Evolutionary conservation across 1,284 basidiomycete species (phyloP), one percentile per base, ranked within the genome.

Genomic region (Vanrija pseudolonga): DNA sequence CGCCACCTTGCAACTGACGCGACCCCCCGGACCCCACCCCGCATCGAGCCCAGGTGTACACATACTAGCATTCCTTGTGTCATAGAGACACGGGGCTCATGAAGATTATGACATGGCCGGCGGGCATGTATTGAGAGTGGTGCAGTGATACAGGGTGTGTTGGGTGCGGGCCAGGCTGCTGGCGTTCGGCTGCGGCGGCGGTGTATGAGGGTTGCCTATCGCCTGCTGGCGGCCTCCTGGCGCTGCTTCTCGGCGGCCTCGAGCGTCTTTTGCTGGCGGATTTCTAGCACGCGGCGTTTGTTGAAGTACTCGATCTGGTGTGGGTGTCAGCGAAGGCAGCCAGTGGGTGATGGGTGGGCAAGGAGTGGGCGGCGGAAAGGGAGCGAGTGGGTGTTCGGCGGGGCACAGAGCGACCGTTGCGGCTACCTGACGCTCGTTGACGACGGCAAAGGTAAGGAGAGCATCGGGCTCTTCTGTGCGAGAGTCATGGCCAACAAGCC

Each of bases 221-320:
- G 57, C 52, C 47, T 40, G 26, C 26, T 11, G 18, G 40, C 36
- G 7, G 51, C 55, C 41, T 55, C 53, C 18, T 68, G 68, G 42
- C 65, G 58, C 51, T 65, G 63, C 45, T 56, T 62, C 26, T 68
- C 67, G 9, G 71, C 72, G 14, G 70, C 73, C 19, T 68, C 69
- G 18, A 71, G 57, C 47, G 76, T 77, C n/a, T 68, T 67, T 50
- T 68, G 67, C 55, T 76, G 71, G 19, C 77, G 61, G 32, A 75
- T 60, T 56, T 78, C 77, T 26, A 78, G 67, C 3, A 71, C 68
- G 28, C 77, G 65, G 18, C 78, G 71, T 60, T 78, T 77, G 65
- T 78, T 76, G 61, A 78, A 79, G 67, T 78, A 78, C 55, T 78
- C 77, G 63, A 77, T 72, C 77, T 78, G 59, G 17, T n/a, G n/a